Evolutionary conservation across 805 yeast genomes (phyloP), one percentile per base, ranked within the genome.

Genomic region (Groenewaldozyma tartarivorans): DNA sequence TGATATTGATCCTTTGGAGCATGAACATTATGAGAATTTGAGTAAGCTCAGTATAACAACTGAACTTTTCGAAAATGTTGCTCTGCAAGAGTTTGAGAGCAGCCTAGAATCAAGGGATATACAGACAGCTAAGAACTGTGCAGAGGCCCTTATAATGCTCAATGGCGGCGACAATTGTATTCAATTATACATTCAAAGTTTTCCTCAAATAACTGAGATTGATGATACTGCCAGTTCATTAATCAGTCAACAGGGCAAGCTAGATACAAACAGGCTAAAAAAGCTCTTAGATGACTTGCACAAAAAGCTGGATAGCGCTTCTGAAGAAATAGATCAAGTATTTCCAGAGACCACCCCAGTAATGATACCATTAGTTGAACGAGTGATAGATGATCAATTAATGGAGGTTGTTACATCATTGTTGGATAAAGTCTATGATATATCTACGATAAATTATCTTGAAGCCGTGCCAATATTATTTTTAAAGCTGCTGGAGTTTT

Each of bases 1-100:
- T 20, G 51, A 51, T 55, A 48, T 56, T 53, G 51, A 62, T 46
- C 33, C 53, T 58, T 13, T 51, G 61, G 50, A 53, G 43, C 42
- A 41, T 46, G 36, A 62, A 51, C 45, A 63, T 54, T 49, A 67
- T 55, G 51, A 70, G 7, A 55, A 56, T 32, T 32, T 53, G 6
- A 56, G 50, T 22, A 44, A 74, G 44, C 58, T 81, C 36, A 69
- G 68, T 29, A 67, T 81, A 2, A 64, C 79, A 9, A 57, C 76
- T 30, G 90, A 81, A 51, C 64, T 83, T 16, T 83, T 85, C 54
- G 79, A 81, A 32, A 80, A 72, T 54, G 83, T 92, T 0, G 68
- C 81, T 5, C 56, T 84, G 13, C 60, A 75, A 35, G 94, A 85
- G 54, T 67, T 83, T 44, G 88, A 81, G 39, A 58, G 68, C 22